Evolutionary conservation across 139 green algal species (phyloP), one percentile per base, ranked within the genome.

Genomic region (Closterium sp.): DNA sequence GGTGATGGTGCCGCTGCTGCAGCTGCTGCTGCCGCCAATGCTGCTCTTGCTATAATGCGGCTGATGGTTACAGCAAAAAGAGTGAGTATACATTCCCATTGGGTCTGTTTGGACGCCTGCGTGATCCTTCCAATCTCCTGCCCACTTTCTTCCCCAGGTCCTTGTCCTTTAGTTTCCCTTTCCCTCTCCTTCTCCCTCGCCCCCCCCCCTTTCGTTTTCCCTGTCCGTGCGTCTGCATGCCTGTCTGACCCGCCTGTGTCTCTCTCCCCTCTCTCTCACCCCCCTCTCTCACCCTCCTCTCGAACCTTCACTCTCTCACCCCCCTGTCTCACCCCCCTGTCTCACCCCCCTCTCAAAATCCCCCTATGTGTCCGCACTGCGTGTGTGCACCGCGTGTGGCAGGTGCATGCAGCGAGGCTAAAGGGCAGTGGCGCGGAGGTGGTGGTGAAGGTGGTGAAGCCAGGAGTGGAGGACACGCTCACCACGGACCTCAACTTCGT

Each of bases 401-500:
- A 97, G 95, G 98, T 99, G 90, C 98, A 99, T 89, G 86, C 92
- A 0, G 98, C 97, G 11, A 94, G 97, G 91, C 96, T 99, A 31
- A 32, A 62, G 10, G 90, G 89, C 21, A 86, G 9, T 4, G 92
- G 93, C 13, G 86, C 85, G 30, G 95, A 98, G 22, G 97, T 99
- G 5, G 96, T 96, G 22, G 84, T 97, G 22, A 97, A 98, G 89
- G 97, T 99, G 30, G 94, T 99, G 29, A 99, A 99, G 94, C 98
- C 98, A 4, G 97, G 97, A 10, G 97, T 99, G 22, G 97, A 98
- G 93, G 97, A 99, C 79, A 92, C 97, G 22, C 95, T 99, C 24
- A 95, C 89, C 1, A 96, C 97, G 38, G 98, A 99, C 96, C 96
- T 99, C 28, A 97, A 96, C 95, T 98, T 98, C 86, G 90, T 98